A percentile compares a stretch with the other conserved stretches of the same genome.
phyloP scores from a whole-genome alignment of 345 rosid genomes.

The Heritiera littoralis region DNA sequence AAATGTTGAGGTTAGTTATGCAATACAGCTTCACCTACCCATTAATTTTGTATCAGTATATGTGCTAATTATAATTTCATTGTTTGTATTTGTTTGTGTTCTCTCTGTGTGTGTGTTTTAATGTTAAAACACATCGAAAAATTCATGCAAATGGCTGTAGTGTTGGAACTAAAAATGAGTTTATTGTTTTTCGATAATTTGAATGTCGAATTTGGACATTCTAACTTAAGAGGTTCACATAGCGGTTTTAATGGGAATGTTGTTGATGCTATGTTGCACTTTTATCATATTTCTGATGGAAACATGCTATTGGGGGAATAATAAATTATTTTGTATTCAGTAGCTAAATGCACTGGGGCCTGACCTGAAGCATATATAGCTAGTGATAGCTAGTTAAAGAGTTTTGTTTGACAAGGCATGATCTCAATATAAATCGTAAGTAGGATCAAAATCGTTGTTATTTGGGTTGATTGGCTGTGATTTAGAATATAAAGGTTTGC shows the following conservation, averaged over 20 bases:
- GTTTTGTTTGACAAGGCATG: slow-evolving; percentile 3
- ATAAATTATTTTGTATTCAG: too few relatives aligned
- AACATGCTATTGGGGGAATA: neutral
- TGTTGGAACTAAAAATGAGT: neutral
- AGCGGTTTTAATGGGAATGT: neutral
- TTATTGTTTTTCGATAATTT: neutral
- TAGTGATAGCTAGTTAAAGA: neutral
- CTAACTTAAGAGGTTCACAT: neutral
- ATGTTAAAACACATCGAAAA: neutral
- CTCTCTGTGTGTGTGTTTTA: neutral
- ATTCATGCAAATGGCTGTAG: neutral
- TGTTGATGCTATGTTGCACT: neutral
- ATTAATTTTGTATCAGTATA: neutral
- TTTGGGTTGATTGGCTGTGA: slow-evolving; percentile 1
- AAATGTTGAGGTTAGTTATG: slow-evolving; percentile 71
- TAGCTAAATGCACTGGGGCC: neutral
- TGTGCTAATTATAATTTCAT: neutral
- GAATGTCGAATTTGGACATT: neutral
- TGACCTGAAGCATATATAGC: slow-evolving; percentile 1
- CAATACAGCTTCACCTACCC: neutral
- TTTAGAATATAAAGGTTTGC: neutral
- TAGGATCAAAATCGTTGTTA: neutral
- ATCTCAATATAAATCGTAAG: neutral
- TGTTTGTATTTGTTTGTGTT: neutral
- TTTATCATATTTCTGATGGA: neutral